Conservation (phyloP, 73 alveolate genomes). For the Diophrys sp. region DNA sequence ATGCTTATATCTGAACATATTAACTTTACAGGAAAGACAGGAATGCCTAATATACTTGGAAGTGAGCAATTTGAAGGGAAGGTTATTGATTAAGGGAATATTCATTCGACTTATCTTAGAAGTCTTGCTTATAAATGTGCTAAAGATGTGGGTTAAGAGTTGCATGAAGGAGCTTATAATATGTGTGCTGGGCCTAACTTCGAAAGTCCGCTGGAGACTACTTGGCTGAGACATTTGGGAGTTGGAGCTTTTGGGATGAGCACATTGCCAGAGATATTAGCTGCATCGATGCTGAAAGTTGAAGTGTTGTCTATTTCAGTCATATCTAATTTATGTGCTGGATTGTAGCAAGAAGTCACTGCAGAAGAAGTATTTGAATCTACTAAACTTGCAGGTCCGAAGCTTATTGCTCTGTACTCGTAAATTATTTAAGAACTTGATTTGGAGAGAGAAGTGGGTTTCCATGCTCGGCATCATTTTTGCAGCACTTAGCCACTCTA, state of each 20-base stretch:
- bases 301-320: conserved; percentile 11
- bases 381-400: conserved; percentile 25
- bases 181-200: conserved; percentile 39
- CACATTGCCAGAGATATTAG: conserved; percentile 41
- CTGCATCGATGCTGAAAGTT: conserved; percentile 25
- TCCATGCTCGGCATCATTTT: background rate
- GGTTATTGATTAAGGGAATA: background rate
- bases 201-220: conserved; percentile 28
- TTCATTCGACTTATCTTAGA: background rate
- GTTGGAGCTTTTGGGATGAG: conserved; percentile 50
- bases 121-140: conserved; percentile 15
- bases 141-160: background rate
- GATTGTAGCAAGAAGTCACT: conserved; percentile 7
- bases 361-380: conserved; percentile 12
- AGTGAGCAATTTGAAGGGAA: background rate
- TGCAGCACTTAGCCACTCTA: background rate
- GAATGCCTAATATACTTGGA: conserved; percentile 5
- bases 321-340: conserved; percentile 37
- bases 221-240: conserved; percentile 23
- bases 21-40: conserved; percentile 14
- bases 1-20: conserved; percentile 24
- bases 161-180: conserved; percentile 21
- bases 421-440: conserved; percentile 15
- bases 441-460: conserved; percentile 5
- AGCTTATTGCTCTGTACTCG: background rate